Percentiles rank a stretch among this genome's conserved stretches.
Evolutionary conservation across 2,329 filamentous ascomycete species (phyloP).

Genomic region (Calycina marina): DNA sequence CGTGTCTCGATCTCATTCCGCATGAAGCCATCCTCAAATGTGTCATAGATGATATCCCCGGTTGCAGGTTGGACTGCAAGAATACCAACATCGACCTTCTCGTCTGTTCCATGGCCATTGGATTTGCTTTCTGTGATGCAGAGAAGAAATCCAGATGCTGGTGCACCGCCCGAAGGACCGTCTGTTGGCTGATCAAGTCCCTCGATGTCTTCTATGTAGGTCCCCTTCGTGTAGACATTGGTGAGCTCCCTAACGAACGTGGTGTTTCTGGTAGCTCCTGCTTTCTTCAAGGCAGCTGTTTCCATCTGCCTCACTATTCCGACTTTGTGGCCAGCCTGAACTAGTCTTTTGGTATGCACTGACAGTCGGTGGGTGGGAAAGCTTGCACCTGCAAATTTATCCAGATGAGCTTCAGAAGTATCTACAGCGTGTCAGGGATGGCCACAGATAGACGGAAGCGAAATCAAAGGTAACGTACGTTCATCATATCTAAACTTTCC

Average conservation of each 20-base stretch:
- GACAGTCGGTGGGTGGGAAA: conserved; percentile 84
- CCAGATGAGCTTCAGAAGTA: conserved; percentile 79
- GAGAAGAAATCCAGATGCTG: conserved; percentile 71
- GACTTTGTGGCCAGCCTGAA: conserved; percentile 88
- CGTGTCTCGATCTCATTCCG: conserved; percentile 88
- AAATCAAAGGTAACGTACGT: conserved; percentile 33
- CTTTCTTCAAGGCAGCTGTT: conserved; percentile 90
- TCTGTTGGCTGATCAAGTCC: conserved; percentile 46
- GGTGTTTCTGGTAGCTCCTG: conserved; percentile 81
- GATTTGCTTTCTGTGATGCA: conserved; percentile 78
- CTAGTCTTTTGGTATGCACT: conserved; percentile 86
- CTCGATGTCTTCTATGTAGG: conserved; percentile 88
- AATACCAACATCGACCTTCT: conserved; percentile 83
- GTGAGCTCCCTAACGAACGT: conserved; percentile 89
- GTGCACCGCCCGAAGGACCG: conserved; percentile 41
- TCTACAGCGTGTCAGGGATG: conserved; percentile 30
- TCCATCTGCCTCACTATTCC: conserved; percentile 90
- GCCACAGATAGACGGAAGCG: conserved; percentile 3
- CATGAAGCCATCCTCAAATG: conserved; percentile 97
- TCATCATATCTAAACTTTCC: conserved; percentile 93
- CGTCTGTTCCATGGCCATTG: conserved; percentile 72
- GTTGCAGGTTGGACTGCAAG: conserved; percentile 91
- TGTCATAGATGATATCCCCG: conserved; percentile 89
- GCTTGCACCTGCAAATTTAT: conserved; percentile 87
- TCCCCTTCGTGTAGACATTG: conserved; percentile 95